These are phyloP conservation scores for Lycium barbarum DNA, from an alignment of 257 asterid genomes.

Conservation along the genomic window DNA sequence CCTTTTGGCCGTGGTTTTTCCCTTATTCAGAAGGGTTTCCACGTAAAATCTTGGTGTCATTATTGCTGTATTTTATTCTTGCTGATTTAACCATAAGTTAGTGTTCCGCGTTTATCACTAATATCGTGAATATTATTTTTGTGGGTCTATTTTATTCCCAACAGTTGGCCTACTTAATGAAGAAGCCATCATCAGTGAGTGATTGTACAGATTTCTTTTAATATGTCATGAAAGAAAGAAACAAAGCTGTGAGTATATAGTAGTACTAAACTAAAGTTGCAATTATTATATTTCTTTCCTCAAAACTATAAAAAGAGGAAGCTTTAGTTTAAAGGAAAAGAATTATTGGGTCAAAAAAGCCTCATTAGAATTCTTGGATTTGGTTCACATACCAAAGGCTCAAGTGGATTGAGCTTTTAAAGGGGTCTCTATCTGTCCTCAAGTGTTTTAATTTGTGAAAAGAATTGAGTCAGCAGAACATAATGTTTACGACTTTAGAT, in stretches of 20 bases:
- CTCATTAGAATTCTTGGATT: constrained; percentile 50
- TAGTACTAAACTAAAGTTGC: constrained; percentile 23
- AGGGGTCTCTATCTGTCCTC: constrained; percentile 36
- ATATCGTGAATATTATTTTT: no score
- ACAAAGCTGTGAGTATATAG: constrained; percentile 32
- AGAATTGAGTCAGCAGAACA: constrained; percentile 48
- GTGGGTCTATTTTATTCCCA: no score
- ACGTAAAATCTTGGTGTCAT: no score
- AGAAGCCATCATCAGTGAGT: constrained; percentile 42
- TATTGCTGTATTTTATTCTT: no score
- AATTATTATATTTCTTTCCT: constrained; percentile 34
- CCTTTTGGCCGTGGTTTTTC: no score
- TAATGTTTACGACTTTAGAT: constrained; percentile 31
- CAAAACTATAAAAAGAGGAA: constrained; percentile 31
- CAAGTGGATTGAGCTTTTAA: constrained; percentile 42
- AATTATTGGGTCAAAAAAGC: constrained; percentile 55
- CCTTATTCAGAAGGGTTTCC: no score
- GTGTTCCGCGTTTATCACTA: no score
- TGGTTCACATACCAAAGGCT: constrained; percentile 51
- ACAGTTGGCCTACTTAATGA: constrained; percentile 40
- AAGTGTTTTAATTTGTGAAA: constrained; percentile 31
- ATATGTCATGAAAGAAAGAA: constrained; percentile 5
- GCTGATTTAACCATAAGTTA: no score
- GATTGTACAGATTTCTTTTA: constrained; percentile 38
- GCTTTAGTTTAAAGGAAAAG: constrained; percentile 35